Evolutionary conservation across 306 rosid genomes (phyloP), one percentile per base, ranked within the genome.

Genomic region (Citrullus colocynthis): DNA sequence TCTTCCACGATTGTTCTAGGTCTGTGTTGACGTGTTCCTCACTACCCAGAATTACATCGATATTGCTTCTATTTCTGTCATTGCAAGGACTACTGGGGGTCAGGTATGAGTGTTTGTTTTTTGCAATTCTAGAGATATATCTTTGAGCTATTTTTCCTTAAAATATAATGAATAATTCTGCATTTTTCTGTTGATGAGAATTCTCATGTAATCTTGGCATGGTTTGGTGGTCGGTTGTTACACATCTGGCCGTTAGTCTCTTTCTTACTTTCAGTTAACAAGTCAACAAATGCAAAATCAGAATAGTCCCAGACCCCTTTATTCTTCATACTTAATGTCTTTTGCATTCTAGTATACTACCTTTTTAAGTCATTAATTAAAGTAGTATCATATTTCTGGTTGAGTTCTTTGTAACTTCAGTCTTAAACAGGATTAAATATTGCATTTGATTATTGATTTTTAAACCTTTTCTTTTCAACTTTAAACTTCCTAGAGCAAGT

Each of bases 31-130:
- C 66, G 78, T 95, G 76, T 95, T 95, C 79, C 85, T 95, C 82
- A 92, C 99, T 54, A 80, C 97, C 85, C 99, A 95, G 85, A 83
- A 87, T 54, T 95, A 92, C 41, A 84, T 87, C 62, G 99, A 95
- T 86, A 86, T 92, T 79, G 97, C 99, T 78, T 95, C 99, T 55
- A 87, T 92, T 71, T 91, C 97, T 71, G 93, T 84, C 79, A 89
- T 92, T 80, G 91, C 97, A 32, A 86, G 93, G 82, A 95, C 99
- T 77, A 92, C 99, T 36, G 99, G 99, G 36, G 97, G 99, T 79
- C 99, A 95, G 99, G 99, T 95, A 88, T 54, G 54, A 41, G 51
- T 65, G 21, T 66, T 9, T 21, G 54, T 41, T 79, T 54, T 44
- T 44, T 49, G 69, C 6, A 14, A 60, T 3, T 77, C 54, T n/a